Base-by-base conservation (phyloP, 192 early-diverging fungal genomes). In the Coemansia sp. region DNA sequence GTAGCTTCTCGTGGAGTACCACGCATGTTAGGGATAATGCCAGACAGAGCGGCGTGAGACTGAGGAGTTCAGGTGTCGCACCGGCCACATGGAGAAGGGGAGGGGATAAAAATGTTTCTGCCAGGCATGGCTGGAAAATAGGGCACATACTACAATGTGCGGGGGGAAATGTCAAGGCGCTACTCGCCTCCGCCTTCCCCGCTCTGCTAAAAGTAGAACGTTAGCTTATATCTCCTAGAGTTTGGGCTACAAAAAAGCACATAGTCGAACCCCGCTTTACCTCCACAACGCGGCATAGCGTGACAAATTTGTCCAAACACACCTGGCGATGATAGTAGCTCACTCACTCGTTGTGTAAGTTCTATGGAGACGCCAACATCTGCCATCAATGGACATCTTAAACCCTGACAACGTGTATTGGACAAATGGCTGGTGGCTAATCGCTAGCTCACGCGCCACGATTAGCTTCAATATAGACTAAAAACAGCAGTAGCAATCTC, bases 61-160 rank as follows among this genome's bases (percentile, higher is more conserved):
- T 10, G 19, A 37, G 32, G 32, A 37, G 19, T 36, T 39, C 12
- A 61, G 12, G 59, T 36, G 19, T 38, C 19, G 59, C 59, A 61
- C 59, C 37, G 14, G 55, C 55, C 31, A 7, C 36, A 39, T 61
- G 59, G 59, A 19, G 55, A 32, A 32, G 27, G 8, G 21, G 36
- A 61, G 19, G 12, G 58, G 29, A 36, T 19, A 23, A 57, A 58
- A 36, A 41, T 53, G 66, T 67, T 42, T 67, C 66, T 41, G 36
- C 36, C 9, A 19, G 50, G 17, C 51, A 39, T 67, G 66, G 51
- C 66, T 25, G 36, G 37, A 67, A 67, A 67, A 67, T 67, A 58
- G 51, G 21, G 17, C 48, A 48, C 42, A 50, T 50, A 21, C 21
- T 10, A 2, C 9, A 50, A n/a, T 21, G 25, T 10, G 27, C 6